Conservation (phyloP, 2,329 filamentous ascomycete genomes). For the Diaporthe citri region DNA sequence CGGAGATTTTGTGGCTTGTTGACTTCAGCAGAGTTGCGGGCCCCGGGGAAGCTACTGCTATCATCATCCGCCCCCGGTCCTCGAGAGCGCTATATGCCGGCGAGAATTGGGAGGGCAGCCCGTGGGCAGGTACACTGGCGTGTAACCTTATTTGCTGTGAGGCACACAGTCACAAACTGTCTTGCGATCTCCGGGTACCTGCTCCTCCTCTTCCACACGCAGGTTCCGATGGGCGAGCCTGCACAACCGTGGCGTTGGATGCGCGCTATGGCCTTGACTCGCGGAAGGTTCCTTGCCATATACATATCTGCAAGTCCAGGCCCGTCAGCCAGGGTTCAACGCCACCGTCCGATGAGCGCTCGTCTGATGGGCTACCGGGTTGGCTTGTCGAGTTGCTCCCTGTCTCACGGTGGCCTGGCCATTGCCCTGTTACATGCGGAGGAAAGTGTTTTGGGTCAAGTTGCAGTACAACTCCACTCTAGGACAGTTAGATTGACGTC, state of each 20-base stretch:
- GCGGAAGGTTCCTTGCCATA: constrained; percentile 9
- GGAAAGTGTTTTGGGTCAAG: constrained; percentile 22
- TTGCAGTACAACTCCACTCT: constrained; percentile 17
- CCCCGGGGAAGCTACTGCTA: constrained; percentile 6
- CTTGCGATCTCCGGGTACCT: constrained; percentile 32
- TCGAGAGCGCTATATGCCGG: constrained; percentile 10
- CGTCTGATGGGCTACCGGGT: constrained; percentile 25
- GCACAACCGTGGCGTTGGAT: constrained; percentile 21
- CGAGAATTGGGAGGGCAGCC: not conserved
- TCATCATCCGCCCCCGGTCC: not conserved
- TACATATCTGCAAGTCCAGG: constrained; percentile 3
- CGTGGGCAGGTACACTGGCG: constrained; percentile 14
- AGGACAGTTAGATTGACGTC: constrained; percentile 27
- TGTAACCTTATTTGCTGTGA: constrained; percentile 20
- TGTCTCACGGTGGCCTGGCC: constrained; percentile 16
- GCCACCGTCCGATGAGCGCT: constrained; percentile 23
- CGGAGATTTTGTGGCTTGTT: constrained; percentile 23
- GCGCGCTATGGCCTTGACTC: constrained; percentile 7
- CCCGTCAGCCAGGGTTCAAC: constrained; percentile 8
- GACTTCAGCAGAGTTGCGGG: constrained; percentile 29
- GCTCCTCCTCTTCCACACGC: constrained; percentile 14
- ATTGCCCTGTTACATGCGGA: constrained; percentile 25
- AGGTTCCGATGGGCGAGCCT: not conserved
- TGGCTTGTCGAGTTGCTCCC: constrained; percentile 27
- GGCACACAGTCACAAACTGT: constrained; percentile 34